phyloP scores from a whole-genome alignment of 2,329 filamentous ascomycete genomes.

The Arthrobotrys conoides region DNA sequence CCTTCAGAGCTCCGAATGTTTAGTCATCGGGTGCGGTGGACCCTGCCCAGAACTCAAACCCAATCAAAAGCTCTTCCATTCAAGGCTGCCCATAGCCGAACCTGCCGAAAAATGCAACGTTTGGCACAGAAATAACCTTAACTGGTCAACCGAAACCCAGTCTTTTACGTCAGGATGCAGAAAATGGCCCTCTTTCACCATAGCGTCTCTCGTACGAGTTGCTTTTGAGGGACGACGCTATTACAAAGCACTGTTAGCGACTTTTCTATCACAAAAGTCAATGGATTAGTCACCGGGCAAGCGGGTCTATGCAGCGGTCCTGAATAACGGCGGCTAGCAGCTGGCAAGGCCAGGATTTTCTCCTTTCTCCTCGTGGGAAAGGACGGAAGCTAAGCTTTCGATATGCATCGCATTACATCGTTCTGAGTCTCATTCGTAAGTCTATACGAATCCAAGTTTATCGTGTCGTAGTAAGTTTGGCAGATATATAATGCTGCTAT shows the following conservation, averaged over 20 bases:
- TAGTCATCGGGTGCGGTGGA: conserved; percentile 31
- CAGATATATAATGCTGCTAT: not conserved
- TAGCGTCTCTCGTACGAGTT: conserved; percentile 46
- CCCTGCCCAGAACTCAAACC: not conserved
- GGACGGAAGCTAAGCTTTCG: conserved; percentile 41
- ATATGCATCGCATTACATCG: conserved; percentile 36
- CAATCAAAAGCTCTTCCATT: conserved; percentile 1
- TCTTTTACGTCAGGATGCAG: conserved; percentile 41
- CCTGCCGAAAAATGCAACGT: conserved; percentile 29
- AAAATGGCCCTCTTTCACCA: not conserved
- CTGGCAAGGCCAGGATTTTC: conserved; percentile 8
- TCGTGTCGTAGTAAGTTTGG: not conserved
- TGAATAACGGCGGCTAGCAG: conserved; percentile 2
- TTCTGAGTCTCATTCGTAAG: conserved; percentile 26
- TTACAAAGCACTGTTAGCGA: conserved; percentile 41
- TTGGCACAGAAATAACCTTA: conserved; percentile 13
- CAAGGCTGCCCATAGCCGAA: not conserved
- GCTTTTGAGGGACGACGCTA: not conserved
- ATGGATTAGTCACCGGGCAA: conserved; percentile 43
- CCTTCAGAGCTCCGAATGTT: conserved; percentile 30
- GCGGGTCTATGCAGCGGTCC: not conserved
- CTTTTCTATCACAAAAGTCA: conserved; percentile 11
- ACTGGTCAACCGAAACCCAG: not conserved
- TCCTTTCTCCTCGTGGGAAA: not conserved
- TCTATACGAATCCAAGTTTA: conserved; percentile 9